Percentiles rank a stretch among this genome's conserved stretches.
phyloP scores from a whole-genome alignment of 257 asterid genomes.

The Ilex asprella region DNA sequence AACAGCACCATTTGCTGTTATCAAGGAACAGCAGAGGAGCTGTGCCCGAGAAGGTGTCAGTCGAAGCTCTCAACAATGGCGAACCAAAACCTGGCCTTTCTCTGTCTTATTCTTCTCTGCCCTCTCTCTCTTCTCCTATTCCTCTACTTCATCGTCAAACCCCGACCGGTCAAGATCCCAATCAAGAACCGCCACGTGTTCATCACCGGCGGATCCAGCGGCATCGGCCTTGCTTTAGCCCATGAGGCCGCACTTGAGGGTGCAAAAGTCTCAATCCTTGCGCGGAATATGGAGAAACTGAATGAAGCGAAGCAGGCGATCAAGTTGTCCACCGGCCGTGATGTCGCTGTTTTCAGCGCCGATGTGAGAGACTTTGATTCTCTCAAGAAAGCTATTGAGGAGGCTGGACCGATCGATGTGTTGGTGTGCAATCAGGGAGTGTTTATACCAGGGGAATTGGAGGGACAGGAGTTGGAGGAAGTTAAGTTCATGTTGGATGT shows the following conservation, averaged over 20 bases:
- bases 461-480: slow-evolving; percentile 64
- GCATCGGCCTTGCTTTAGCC: slow-evolving; percentile 90
- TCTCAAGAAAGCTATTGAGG: slow-evolving; percentile 50
- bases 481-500: slow-evolving; percentile 83
- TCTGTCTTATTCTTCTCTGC: slow-evolving; percentile 44
- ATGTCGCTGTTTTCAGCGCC: slow-evolving; percentile 62
- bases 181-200: slow-evolving; percentile 82
- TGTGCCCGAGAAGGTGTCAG: no score
- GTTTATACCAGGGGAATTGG: slow-evolving; percentile 69
- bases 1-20: no score
- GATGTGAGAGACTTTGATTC: slow-evolving; percentile 81
- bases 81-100: slow-evolving; percentile 32
- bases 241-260: slow-evolving; percentile 62
- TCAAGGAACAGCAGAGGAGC: no score
- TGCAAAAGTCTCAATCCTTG: slow-evolving; percentile 71
- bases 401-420: slow-evolving; percentile 76
- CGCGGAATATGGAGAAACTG: slow-evolving; percentile 58
- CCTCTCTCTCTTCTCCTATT: slow-evolving; percentile 50
- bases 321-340: slow-evolving; percentile 78
- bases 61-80: slow-evolving; percentile 33
- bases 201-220: slow-evolving; percentile 98
- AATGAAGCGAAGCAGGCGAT: slow-evolving; percentile 70
- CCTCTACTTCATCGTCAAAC: slow-evolving; percentile 66
- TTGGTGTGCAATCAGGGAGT: slow-evolving; percentile 90
- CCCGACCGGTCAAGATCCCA: slow-evolving; percentile 53